Base-by-base conservation (phyloP, 140 eudicot species). In the Oenanthe javanica region DNA sequence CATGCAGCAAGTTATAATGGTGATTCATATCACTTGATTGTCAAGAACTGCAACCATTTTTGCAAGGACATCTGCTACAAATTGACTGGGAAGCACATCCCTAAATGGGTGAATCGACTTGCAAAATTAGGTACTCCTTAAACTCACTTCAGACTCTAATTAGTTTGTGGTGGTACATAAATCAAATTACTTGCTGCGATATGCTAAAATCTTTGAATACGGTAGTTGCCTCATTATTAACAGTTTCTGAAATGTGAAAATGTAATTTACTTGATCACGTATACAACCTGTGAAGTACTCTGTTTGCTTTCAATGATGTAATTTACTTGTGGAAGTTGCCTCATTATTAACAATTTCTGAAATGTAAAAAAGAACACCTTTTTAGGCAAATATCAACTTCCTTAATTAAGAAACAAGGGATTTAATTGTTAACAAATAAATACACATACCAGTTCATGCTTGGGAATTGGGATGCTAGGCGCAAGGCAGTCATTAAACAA, bases 11-110 rank as follows among this genome's bases (percentile, higher is more conserved):
- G 69, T 75, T 80, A 84, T 27, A 84, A 57, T 48, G 87, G 87
- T 43, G 87, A 84, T 72, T 75, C 82, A 11, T 84, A 84, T 78
- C 87, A 84, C 67, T 81, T 84, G 82, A 84, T 84, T 49, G 76
- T 81, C 18, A 84, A 84, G 80, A 84, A 84, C 54, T 84, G 84
- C 81, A 84, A 84, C 76, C 87, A 84, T 81, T 84, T 84, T 76
- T 84, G 84, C 84, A 80, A 81, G 72, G 87, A 84, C 46, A 77
- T 84, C 59, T 84, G 85, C 72, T 84, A 84, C 87, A 81, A 84
- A 49, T 49, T 84, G 57, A 84, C 87, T 7, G 87, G 87, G 71
- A 84, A 84, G 45, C 72, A 75, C 36, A 84, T 84, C 70, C 87
- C 87, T 13, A 84, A 84, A 55, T 84, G 87, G 87, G 87, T 84